A percentile compares a stretch with the other conserved stretches of the same genome.
phyloP scores from a whole-genome alignment of 805 yeast species.

The Wickerhamomyces rabaulensis region DNA sequence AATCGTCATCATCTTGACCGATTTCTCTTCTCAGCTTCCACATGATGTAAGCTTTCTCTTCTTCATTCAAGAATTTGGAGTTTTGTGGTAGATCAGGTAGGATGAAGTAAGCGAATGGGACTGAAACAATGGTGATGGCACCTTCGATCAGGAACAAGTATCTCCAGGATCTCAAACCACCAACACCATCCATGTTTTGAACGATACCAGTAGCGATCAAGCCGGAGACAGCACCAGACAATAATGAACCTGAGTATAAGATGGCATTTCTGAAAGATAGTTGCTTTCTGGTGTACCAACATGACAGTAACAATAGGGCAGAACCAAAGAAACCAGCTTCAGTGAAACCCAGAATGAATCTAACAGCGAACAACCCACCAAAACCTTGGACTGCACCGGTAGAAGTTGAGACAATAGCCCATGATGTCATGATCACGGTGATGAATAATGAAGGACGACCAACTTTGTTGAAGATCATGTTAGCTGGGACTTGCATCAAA shows the following conservation, averaged over 20 bases:
- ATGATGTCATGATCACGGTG: conserved; percentile 41
- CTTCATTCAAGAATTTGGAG: conserved; percentile 39
- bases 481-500: conserved; percentile 46
- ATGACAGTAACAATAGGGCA: conserved; percentile 45
- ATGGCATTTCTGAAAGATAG: conserved; percentile 45
- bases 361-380: conserved; percentile 26
- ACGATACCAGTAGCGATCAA: conserved; percentile 51
- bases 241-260: conserved; percentile 44
- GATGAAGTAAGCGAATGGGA: conserved; percentile 37
- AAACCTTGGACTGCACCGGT: conserved; percentile 28
- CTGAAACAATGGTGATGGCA: conserved; percentile 45
- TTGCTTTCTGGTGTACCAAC: conserved; percentile 51
- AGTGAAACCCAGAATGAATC: conserved; percentile 37
- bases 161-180: conserved; percentile 45
- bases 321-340: conserved; percentile 47
- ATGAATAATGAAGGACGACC: conserved; percentile 49
- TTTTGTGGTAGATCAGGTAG: conserved; percentile 51
- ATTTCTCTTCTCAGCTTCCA: conserved; percentile 25
- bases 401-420: conserved; percentile 38
- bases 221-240: conserved; percentile 51
- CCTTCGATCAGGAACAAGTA: conserved; percentile 57
- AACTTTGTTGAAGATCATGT: conserved; percentile 34
- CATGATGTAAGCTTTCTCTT: conserved; percentile 34
- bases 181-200: conserved; percentile 33
- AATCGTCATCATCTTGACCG: conserved; percentile 25